Evolutionary conservation across 2,329 filamentous ascomycete genomes (phyloP), one percentile per base, ranked within the genome.

Genomic region (Aspergillus arachidicola): DNA sequence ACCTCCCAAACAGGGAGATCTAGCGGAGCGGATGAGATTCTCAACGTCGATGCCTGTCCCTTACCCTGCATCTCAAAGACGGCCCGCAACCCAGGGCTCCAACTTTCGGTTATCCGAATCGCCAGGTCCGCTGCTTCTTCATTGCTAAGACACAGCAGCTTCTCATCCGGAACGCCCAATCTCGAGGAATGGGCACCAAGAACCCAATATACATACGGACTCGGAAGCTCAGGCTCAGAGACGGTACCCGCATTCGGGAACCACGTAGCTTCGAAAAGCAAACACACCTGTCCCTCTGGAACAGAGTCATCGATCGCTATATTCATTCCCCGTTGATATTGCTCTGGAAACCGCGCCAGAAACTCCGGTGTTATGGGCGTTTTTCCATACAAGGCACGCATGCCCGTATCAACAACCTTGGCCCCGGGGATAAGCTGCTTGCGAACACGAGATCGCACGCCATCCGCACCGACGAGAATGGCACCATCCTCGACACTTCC

Each of bases 391-490:
- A 82, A 72, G 30, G 75, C 74, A 12, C 77, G 69, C 19, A 73
- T 73, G 10, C 74, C 71, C 0, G 79, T 79, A 63, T 83, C 80
- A 5, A 82, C 56, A 5, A 73, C 62, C 23, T 69, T 63, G 41
- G 74, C 72, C 1, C 72, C 58, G 0, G 80, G 80, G 3, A 81
- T 62, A 21, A 75, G 66, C 59, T 81, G 79, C 32, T 68, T 74
- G 6, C 80, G 71, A n/a, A 80, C 72, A 12, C 60, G 59, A 21
- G 76, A 81, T 23, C 75, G 68, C 16, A 72, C 68, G 7, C 79
- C 80, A 65, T 82, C 79, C 2, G 79, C 77, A 11, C 79, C 79
- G 16, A 82, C 69, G 2, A 82, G 67, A 6, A 81, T 63, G 7
- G 67, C 65, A 0, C 78, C 79, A 1, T 64, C 59, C 26, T 73